Evolutionary conservation across 768 basidiomycete genomes (phyloP), one percentile per base, ranked within the genome.

Genomic region (Mycena kentingensis): DNA sequence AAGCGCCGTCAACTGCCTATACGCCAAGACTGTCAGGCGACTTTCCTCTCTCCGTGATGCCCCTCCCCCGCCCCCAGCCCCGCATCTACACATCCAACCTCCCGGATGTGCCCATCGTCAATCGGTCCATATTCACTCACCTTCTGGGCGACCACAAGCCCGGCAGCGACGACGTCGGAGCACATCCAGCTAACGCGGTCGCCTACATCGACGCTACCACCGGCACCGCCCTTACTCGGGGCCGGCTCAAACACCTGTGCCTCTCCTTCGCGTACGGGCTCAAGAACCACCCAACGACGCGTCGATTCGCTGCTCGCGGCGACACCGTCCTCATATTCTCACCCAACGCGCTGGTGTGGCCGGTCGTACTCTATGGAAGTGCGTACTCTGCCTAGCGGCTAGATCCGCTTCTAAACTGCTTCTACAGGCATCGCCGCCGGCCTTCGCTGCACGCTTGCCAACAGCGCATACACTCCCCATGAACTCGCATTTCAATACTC

Each of bases 401-500:
- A 31, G 38, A 18, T 49, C 32, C 25, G 31, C 45, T 31, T 22
- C 13, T 37, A 47, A 51, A 43, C 24, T 24, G 13, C 36, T 31
- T 24, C 24, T 16, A 54, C 67, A 43, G 67, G 69, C 64, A 73
- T 85, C 36, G 85, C 90, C 0, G 87, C 85, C 0, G 88, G 88
- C 3, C 63, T 90, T 15, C 70, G 80, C 37, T 79, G 81, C 46
- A 88, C 90, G 0, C 81, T 89, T 13, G 87, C 87, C 15, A 94
- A 92, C 65, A 83, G 78, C 52, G 75, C 77, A 0, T 93, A 90
- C 62, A 87, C 83, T 4, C 65, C 83, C 3, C 63, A 70, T 7
- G 93, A 95, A 63, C 77, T 94, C 0, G 76, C 73, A 1, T 82
- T 83, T 66, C 93, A 95, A 64, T 85, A 82, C 37, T 63, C 51